phyloP scores from a whole-genome alignment of 192 early-diverging fungal species.

The Backusella parvicylindrica region DNA sequence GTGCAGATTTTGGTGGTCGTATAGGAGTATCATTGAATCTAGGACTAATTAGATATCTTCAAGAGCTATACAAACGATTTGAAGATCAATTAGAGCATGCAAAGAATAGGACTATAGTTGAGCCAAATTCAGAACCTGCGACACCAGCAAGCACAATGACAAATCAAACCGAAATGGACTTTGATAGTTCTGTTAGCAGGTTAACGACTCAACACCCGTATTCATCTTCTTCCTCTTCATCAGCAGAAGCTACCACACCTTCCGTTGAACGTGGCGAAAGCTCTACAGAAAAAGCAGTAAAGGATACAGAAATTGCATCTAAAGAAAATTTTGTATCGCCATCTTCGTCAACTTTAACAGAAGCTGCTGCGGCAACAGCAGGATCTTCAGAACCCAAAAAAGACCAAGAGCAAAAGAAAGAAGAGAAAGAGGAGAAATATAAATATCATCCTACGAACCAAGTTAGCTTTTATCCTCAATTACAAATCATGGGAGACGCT shows the following conservation, averaged over 20 bases:
- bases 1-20: constrained; percentile 35
- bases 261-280: neutral
- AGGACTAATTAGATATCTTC: constrained; percentile 40
- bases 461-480: constrained; percentile 42
- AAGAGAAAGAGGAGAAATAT: neutral
- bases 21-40: constrained; percentile 47
- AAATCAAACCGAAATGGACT: neutral
- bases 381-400: neutral
- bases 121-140: neutral
- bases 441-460: constrained; percentile 6
- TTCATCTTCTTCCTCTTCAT: neutral
- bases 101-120: neutral
- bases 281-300: neutral
- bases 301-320: neutral
- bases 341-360: neutral
- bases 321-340: neutral
- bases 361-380: neutral
- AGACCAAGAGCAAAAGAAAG: neutral
- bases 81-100: constrained; percentile 34
- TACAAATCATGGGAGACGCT: constrained; percentile 46
- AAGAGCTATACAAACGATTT: constrained; percentile 37
- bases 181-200: neutral
- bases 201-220: neutral
- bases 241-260: neutral
- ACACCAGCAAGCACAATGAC: neutral